Evolutionary conservation across 768 basidiomycete genomes (phyloP), one percentile per base, ranked within the genome.

Genomic region (Tricholoma hemisulphureum): DNA sequence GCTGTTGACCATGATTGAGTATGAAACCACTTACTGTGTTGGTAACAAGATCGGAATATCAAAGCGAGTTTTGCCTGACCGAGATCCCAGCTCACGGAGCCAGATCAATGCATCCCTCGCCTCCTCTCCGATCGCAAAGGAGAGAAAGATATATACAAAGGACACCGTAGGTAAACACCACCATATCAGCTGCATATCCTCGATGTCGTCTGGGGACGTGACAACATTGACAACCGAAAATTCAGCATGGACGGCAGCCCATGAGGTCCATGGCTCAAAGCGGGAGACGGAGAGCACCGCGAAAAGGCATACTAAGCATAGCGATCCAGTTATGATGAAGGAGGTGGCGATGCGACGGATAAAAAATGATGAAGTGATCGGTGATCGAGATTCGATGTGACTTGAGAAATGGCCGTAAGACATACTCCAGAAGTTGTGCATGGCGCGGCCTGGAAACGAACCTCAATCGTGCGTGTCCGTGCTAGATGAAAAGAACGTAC

Each of bases 261-360:
- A 86, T 23, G 73, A 80, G 28, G 69, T 67, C 74, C 78, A 83
- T 2, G 77, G 69, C 14, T 73, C 45, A 53, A 67, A 64, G 58
- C 53, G 35, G 31, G 66, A 61, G 53, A 71, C 58, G 11, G 71
- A 72, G 56, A 75, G 76, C n/a, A 79, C 60, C 5, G 69, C 75
- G 58, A 79, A 74, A 14, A 75, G 58, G 45, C 67, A 63, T 57
- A 81, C 59, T 1, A 80, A 60, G n/a, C 79, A 63, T n/a, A 79
- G 74, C 14, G 77, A 63, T 1, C 70, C 51, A 18, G 82, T 74
- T 53, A 82, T 80, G 18, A 76, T 60, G 20, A 79, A 64, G 8
- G 79, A 77, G 23, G 83, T 75, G 2, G 78, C 69, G 55, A 88
- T 73, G 7, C 85, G 80, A 18, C 88, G 83, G 31, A 83, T 63